Evolutionary conservation across 2,329 filamentous ascomycete species (phyloP), one percentile per base, ranked within the genome.

Genomic region (Colletotrichum ledebouriae): DNA sequence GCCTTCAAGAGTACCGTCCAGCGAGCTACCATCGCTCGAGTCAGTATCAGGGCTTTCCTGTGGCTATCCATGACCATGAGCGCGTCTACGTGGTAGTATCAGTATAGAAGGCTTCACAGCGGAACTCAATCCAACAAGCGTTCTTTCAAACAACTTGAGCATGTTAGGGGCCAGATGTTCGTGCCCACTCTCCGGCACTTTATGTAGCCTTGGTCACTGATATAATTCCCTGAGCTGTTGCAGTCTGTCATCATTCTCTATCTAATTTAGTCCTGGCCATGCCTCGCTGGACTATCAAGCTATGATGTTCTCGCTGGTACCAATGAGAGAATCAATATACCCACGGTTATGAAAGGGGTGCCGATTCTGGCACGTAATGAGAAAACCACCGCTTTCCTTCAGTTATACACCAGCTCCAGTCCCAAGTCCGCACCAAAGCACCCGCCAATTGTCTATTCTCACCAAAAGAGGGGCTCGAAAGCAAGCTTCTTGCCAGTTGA

Each of bases 381-480:
- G 42, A 42, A 47, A 39, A 22, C 12, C 34, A 22, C 17, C 33
- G 25, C 56, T 15, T 4, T 39, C 37, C 37, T 13, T 39, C 29
- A 53, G 12, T 37, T 17, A 34, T 33, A 29, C 25, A 11, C 49
- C n/a, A 37, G 6, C 49, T 25, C 0, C 49, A 29, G 29, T 53
- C 29, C 49, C 29, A 53, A 34, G 13, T 29, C 15, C n/a, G 34
- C 42, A 52, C 55, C 4, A 20, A 25, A 25, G 29, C 13, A 17
- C 2, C 4, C 7, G 46, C 47, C 46, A 61, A 50, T 6, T 46
- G 20, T n/a, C 10, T 29, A 34, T 22, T 12, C 25, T 22, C 44
- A 69, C 66, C 20, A 69, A 37, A 69, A 69, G 12, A 56, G 61
- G 34, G 22, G 5, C 41, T 46, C 39, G 3, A n/a, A 37, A n/a